Base-by-base conservation (phyloP, 2,329 filamentous ascomycete species). In the Neobulgaria alba region DNA sequence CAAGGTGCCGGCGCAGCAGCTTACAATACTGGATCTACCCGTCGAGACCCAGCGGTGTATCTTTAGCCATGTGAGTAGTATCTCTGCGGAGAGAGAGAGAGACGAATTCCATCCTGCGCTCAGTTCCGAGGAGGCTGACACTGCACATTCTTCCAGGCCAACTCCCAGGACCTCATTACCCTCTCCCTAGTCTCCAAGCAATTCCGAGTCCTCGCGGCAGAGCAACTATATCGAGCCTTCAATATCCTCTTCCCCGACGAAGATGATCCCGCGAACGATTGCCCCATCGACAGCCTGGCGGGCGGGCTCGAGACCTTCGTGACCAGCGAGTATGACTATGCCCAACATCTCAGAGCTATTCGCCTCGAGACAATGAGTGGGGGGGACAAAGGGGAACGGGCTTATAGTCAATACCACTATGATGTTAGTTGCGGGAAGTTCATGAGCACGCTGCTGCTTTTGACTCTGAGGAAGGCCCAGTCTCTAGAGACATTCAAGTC, bases 281-380 rank as follows among this genome's bases (percentile, higher is more conserved):
- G 65, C 0, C 65, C 68, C n/a, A 70, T 75, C 36, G 75, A 79
- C 49, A 66, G 69, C 3, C 65, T 81, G 23, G 72, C 76, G 2
- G 67, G 67, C 16, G 71, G 75, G 3, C 65, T 82, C 35, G 71
- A 79, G 41, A 79, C 77, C 3, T 72, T 82, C 39, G 72, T 69
- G 20, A 75, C 75, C 0, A 80, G 76, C 63, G 68, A 78, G 20
- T 79, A 79, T 60, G 66, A 80, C 58, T 80, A 81, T 60, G 73
- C 73, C 18, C 62, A 69, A 47, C 70, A 78, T 53, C 61, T 81
- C 20, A 67, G 67, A 46, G 68, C 73, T 41, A 61, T 82, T 29
- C 67, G 64, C 21, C 64, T 82, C 45, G 75, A 79, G 47, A 75
- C 73, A 1, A 59, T 72, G 18, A 71, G 65, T 46, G 63, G 66